These are phyloP conservation scores for Coemansia sp. DNA, from an alignment of 192 early-diverging fungal species.

Conservation along the genomic window DNA sequence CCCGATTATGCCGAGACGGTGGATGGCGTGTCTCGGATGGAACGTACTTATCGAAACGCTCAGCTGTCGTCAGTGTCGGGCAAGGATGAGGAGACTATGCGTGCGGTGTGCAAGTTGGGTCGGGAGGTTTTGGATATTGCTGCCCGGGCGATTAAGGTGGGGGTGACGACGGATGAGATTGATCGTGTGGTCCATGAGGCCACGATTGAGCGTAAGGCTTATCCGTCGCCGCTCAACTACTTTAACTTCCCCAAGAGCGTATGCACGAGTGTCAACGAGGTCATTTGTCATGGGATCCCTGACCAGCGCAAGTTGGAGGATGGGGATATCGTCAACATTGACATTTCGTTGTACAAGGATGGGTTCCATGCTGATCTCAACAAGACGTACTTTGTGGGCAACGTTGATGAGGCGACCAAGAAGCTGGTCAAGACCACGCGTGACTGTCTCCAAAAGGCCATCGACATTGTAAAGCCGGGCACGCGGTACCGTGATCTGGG, in stretches of 20 bases:
- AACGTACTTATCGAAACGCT: constrained; percentile 64
- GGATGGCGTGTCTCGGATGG: constrained; percentile 67
- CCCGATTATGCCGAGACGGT: constrained; percentile 65
- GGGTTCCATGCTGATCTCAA: constrained; percentile 96
- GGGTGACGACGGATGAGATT: constrained; percentile 93
- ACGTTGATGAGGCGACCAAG: constrained; percentile 67
- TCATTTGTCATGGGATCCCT: constrained; percentile 98
- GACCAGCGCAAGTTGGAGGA: constrained; percentile 88
- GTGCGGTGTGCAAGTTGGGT: constrained; percentile 66
- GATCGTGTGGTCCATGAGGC: constrained; percentile 95
- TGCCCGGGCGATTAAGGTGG: constrained; percentile 67
- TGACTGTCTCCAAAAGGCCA: constrained; percentile 87
- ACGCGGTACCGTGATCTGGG: constrained; percentile 89
- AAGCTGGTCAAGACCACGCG: constrained; percentile 76
- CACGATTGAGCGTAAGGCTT: constrained; percentile 80
- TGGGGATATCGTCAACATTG: constrained; percentile 95
- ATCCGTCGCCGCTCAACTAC: constrained; percentile 97
- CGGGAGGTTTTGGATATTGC: constrained; percentile 92
- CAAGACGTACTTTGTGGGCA: constrained; percentile 87
- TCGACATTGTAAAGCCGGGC: constrained; percentile 88
- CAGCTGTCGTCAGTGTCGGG: constrained; percentile 63
- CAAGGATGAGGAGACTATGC: constrained; percentile 76
- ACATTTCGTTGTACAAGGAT: constrained; percentile 81
- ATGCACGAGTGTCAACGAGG: constrained; percentile 87
- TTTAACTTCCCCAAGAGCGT: constrained; percentile 92